These are phyloP conservation scores for Saccharomyces eubayanus DNA, from an alignment of 805 yeast genomes.

Conservation along the genomic window DNA sequence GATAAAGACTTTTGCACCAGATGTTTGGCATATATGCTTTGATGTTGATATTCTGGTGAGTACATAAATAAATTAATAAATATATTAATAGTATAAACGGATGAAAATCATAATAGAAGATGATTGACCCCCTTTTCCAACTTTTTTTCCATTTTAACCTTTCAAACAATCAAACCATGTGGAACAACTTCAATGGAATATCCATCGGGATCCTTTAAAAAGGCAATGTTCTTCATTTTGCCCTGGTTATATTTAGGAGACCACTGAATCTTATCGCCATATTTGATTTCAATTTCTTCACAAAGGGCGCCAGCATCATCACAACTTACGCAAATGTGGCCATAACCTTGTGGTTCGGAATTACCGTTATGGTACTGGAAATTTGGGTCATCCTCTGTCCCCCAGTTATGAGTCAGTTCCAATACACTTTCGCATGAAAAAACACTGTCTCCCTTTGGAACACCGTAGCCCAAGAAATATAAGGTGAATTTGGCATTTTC, in stretches of 20 bases:
- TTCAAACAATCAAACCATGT: constrained; percentile 18
- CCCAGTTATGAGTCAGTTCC: constrained; percentile 93
- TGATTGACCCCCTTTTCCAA: not conserved
- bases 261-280: constrained; percentile 52
- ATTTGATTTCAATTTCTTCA: constrained; percentile 37
- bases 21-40: constrained; percentile 67
- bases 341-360: constrained; percentile 71
- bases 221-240: constrained; percentile 53
- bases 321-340: constrained; percentile 72
- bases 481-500: constrained; percentile 72
- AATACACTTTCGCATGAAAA: constrained; percentile 56
- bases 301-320: constrained; percentile 45
- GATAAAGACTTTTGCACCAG: constrained; percentile 84
- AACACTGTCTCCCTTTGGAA: constrained; percentile 34
- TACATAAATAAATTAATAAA: not conserved
- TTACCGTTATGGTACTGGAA: constrained; percentile 82
- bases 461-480: constrained; percentile 72
- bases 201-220: constrained; percentile 83
- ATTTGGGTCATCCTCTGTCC: constrained; percentile 72
- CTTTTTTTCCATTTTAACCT: not conserved
- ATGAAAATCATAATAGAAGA: not conserved
- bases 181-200: constrained; percentile 72
- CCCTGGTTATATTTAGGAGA: constrained; percentile 49
- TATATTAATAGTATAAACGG: not conserved
- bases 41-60: constrained; percentile 29